These are phyloP conservation scores for Chlorencoelia australis DNA, from an alignment of 2,329 filamentous ascomycete species.

Conservation along the genomic window DNA sequence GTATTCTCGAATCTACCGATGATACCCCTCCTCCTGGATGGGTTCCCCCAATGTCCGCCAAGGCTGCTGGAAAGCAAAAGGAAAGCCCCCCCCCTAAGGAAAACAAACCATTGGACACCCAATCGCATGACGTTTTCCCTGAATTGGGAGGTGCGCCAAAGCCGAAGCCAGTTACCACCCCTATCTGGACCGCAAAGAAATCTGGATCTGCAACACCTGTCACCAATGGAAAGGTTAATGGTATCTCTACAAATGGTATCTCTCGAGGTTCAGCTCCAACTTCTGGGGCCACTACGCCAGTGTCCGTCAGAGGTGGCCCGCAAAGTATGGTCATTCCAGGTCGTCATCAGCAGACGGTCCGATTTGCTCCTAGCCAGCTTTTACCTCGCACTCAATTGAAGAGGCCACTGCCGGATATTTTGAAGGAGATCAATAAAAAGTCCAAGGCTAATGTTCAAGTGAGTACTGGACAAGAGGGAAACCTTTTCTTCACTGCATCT, in stretches of 20 bases:
- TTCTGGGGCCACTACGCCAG: constrained; percentile 41
- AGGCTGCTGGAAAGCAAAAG: constrained; percentile 61
- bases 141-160: constrained; percentile 63
- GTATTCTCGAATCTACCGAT: constrained; percentile 26
- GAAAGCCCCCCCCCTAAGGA: constrained; percentile 35
- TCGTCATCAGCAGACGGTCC: constrained; percentile 29
- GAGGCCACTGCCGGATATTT: constrained; percentile 72
- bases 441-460: constrained; percentile 80
- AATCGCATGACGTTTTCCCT: constrained; percentile 90
- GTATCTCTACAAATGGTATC: constrained; percentile 33
- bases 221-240: constrained; percentile 41
- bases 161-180: constrained; percentile 51
- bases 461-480: constrained; percentile 60
- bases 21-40: constrained; percentile 37
- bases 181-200: constrained; percentile 70
- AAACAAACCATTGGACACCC: constrained; percentile 54
- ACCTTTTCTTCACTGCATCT: constrained; percentile 72
- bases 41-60: constrained; percentile 44
- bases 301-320: constrained; percentile 23
- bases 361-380: constrained; percentile 57
- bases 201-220: constrained; percentile 33
- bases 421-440: constrained; percentile 86
- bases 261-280: constrained; percentile 48
- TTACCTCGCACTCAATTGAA: constrained; percentile 68
- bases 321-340: constrained; percentile 61